Base-by-base conservation (phyloP, 352 stramenopile genomes). In the Phytophthora syringae region DNA sequence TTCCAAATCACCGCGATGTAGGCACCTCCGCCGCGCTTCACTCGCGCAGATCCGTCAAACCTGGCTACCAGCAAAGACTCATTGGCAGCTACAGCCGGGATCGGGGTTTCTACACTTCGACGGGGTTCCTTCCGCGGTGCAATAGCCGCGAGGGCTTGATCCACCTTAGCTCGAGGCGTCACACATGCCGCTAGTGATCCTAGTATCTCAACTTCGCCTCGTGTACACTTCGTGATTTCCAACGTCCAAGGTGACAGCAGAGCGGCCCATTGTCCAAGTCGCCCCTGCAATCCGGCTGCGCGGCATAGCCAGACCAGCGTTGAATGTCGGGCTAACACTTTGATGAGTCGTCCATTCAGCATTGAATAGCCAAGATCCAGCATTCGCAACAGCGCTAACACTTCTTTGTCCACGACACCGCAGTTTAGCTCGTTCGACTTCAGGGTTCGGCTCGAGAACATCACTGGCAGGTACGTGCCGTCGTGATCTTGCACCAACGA, bases 391-490 rank as follows among this genome's bases (percentile, higher is more conserved):
- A 65, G 30, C 6, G 57, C 57, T 7, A 65, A 22, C 0, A 58
- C 57, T 25, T 64, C 42, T 16, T 64, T 64, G 1, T 64, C 55
- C 0, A 64, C 55, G 5, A 64, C 43, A 0, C 36, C 22, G 12
- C 51, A 56, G 6, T 64, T 56, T 1, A 63, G 4, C 25, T 55
- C 45, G 16, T 63, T 63, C 3, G 43, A 6, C 43, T 53, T 53
- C 47, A 53, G 20, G 6, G 47, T 53, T n/a, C 47, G 25, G 18
- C 47, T 53, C 0, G 47, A 28, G 47, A 53, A 53, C 0, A 7
- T 53, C 1, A 53, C 47, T 5, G 47, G 47, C 27, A 5, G 22
- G 16, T 53, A 53, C 7, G 42, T 15, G 5, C 47, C 28, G 12
- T 53, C 47, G 7, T 53, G n/a, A 7, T 53, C 47, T 5, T 53